Base-by-base conservation (phyloP, 1,284 basidiomycete genomes). In the Rhodotorula sp. region DNA sequence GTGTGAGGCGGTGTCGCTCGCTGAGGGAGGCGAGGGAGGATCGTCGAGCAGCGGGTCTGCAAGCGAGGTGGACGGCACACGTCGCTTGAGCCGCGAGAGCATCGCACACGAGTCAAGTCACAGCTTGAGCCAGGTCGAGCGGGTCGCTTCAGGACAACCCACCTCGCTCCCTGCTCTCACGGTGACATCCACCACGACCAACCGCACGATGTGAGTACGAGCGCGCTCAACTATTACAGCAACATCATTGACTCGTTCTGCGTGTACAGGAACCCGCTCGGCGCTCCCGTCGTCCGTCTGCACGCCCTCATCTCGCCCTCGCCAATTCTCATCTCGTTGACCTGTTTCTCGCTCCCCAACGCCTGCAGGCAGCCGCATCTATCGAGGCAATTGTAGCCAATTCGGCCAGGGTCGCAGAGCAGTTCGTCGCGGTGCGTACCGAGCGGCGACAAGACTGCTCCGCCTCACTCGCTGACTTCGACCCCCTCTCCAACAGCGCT, bases 31-130 rank as follows among this genome's bases (percentile, higher is more conserved):
- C 34, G 34, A 10, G 13, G 16, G 16, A 6, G 58, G 30, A 26
- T 46, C 20, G 48, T 7, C 7, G 26, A 44, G 40, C 40, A 50
- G 10, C 30, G 61, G 58, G n/a, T 18, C 50, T 26, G 48, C 31
- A 26, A 47, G 16, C 40, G 59, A 26, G 13, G 40, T 50, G 52
- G 65, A 67, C 24, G 62, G 54, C 1, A 61, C 57, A n/a, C 68
- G 68, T 6, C 71, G 71, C 59, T 70, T 72, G 22, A 72, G 50
- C 4, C 71, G 62, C 5, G 71, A 72, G 15, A 72, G 65, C 71
- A 72, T 72, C 52, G 48, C 52, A 31, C n/a, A 31, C 40, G 57
- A n/a, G 53, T 30, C 26, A 48, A 54, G 44, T 24, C 9, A 20
- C 31, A 56, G 55, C n/a, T 13, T 11, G 48, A 22, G 37, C 31